Base-by-base conservation (phyloP, 1,284 basidiomycete species). In the Thelephora terrestris region DNA sequence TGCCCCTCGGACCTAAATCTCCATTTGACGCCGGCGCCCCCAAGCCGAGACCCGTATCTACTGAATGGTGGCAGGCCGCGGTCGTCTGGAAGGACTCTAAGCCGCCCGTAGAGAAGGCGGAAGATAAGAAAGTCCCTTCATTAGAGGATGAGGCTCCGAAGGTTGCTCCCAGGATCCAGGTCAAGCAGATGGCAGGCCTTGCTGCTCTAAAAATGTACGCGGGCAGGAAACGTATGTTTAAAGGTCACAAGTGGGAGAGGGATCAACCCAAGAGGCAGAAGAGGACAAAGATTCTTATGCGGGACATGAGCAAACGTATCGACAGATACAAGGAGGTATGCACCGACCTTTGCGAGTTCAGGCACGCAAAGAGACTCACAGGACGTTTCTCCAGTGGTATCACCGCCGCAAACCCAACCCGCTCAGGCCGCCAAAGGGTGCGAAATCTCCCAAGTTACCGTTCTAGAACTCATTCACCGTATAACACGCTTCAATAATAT, bases 181-280 rank as follows among this genome's bases (percentile, higher is more conserved):
- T 42, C 39, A 42, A 42, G 25, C 16, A 25, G 25, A 42, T 42
- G 39, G 39, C 18, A 10, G 39, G 39, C 9, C 39, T 42, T 6
- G 39, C 21, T 7, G 39, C 39, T 25, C 20, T 42, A 53, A 71
- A 75, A 46, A 63, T 89, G 56, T 89, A 89, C 55, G 77, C 81
- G 14, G 78, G 71, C 51, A 82, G 75, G 72, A 81, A 78, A 69
- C 70, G 75, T 54, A 88, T 89, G 85, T 89, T 90, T 76, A 90
- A 89, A 71, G 86, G 86, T 20, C 85, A 89, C 71, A 84, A 78
- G 57, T 86, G 81, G 81, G 81, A 89, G 65, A 74, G 84, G 36
- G 61, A 68, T 53, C 68, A 67, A 54, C 68, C 67, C 48, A 67
- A 70, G 57, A 67, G 67, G 54, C 59, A 65, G 47, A 64, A 63